Evolutionary conservation across 257 asterid genomes (phyloP).

Genomic region (Leptodermis oblonga): DNA sequence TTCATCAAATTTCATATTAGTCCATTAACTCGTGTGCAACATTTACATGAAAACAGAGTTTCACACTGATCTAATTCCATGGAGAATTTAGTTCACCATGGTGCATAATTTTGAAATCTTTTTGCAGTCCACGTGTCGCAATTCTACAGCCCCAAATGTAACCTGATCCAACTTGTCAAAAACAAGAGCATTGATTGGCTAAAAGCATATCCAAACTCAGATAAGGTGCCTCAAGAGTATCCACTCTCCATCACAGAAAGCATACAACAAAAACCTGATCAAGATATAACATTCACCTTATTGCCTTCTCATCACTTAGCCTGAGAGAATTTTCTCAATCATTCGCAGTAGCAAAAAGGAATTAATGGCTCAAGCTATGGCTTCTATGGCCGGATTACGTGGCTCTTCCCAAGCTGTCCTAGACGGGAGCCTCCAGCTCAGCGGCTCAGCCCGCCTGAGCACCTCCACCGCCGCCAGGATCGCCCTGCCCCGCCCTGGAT

Average conservation of each 20-base stretch:
- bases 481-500: constrained; percentile 39
- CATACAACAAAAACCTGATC: constrained; percentile 11
- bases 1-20: too few species aligned
- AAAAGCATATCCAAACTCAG: constrained; percentile 33
- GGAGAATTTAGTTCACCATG: too few species aligned
- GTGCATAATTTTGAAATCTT: background rate
- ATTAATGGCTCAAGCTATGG: constrained; percentile 42
- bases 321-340: background rate
- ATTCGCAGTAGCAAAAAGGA: background rate
- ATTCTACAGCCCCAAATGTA: constrained; percentile 13
- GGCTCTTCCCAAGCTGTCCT: constrained; percentile 76
- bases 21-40: too few species aligned
- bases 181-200: constrained; percentile 34
- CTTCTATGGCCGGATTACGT: constrained; percentile 74
- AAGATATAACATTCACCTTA: constrained; percentile 9
- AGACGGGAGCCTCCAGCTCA: constrained; percentile 72
- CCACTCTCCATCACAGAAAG: constrained; percentile 33
- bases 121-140: constrained; percentile 23
- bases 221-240: too few species aligned
- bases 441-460: constrained; percentile 51
- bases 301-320: background rate
- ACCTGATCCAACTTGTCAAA: constrained; percentile 30
- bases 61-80: too few species aligned
- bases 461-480: constrained; percentile 35
- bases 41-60: too few species aligned